These are phyloP conservation scores for Cystobasidium pallidum DNA, from an alignment of 1,284 basidiomycete species.

Conservation along the genomic window DNA sequence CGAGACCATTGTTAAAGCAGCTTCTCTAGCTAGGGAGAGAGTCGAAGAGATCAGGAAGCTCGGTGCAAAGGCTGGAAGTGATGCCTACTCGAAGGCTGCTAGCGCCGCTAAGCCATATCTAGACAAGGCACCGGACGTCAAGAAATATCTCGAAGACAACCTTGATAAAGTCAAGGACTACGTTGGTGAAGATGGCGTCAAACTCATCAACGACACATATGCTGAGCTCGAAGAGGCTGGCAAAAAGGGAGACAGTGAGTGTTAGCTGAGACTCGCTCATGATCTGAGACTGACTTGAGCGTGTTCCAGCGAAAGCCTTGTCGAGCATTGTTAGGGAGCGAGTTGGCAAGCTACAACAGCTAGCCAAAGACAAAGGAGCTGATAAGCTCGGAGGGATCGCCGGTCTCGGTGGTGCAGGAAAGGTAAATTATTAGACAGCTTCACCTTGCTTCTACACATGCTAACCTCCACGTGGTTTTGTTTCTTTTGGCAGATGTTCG, in stretches of 20 bases:
- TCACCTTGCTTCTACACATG: conserved; percentile 19
- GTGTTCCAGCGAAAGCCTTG: conserved; percentile 58
- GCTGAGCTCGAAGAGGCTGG: conserved; percentile 50
- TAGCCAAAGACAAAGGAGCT: conserved; percentile 57
- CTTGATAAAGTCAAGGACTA: conserved; percentile 43
- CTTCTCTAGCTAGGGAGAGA: conserved; percentile 49
- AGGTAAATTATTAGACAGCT: conserved; percentile 46
- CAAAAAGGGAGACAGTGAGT: conserved; percentile 46
- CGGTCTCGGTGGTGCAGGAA: conserved; percentile 24
- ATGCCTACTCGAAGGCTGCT: conserved; percentile 49
- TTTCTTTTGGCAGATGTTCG: conserved; percentile 45
- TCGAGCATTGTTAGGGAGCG: conserved; percentile 59
- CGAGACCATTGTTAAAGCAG: conserved; percentile 47
- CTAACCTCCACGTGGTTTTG: background rate
- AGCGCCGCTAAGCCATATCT: conserved; percentile 49
- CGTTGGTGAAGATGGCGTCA: conserved; percentile 51
- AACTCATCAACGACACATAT: conserved; percentile 50
- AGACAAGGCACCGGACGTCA: conserved; percentile 52
- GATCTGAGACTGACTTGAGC: background rate
- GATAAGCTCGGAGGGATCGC: conserved; percentile 52
- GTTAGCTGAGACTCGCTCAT: too few relatives aligned
- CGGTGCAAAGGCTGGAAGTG: conserved; percentile 48
- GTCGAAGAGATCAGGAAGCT: conserved; percentile 48
- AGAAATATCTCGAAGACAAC: conserved; percentile 49
- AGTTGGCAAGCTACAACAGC: conserved; percentile 58